Evolutionary conservation across 2,329 filamentous ascomycete species (phyloP).

Genomic region (Colletotrichum truncatum): DNA sequence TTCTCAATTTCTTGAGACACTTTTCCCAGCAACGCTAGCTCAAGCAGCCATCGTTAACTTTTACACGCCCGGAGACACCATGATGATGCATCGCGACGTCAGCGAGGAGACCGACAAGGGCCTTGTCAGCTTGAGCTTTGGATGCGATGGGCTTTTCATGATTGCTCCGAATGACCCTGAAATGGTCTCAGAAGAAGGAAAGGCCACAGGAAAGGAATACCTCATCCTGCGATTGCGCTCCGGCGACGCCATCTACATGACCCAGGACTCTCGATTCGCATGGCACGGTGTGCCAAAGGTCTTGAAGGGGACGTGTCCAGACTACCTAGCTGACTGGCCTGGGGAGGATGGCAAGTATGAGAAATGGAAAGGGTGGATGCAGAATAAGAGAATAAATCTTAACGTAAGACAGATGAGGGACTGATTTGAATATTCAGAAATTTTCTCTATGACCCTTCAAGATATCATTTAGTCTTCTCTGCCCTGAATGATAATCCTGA

Average conservation of each 20-base stretch:
- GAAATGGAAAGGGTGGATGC: constrained; percentile 88
- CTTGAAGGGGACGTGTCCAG: constrained; percentile 80
- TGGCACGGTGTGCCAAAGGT: constrained; percentile 97
- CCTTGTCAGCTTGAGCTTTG: constrained; percentile 86
- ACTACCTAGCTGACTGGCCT: constrained; percentile 80
- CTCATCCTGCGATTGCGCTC: constrained; percentile 76
- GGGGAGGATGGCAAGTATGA: constrained; percentile 62
- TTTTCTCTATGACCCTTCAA: neutral
- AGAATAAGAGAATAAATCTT: constrained; percentile 85
- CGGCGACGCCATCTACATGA: constrained; percentile 93
- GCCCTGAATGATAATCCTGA: too few relatives aligned
- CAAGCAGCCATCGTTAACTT: constrained; percentile 95
- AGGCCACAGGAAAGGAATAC: constrained; percentile 52
- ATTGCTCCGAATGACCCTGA: constrained; percentile 67
- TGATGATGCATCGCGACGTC: constrained; percentile 93
- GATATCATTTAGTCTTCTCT: neutral
- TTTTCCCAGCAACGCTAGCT: constrained; percentile 82
- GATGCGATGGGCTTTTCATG: constrained; percentile 90
- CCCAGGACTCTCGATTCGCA: constrained; percentile 80
- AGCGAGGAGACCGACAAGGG: constrained; percentile 84
- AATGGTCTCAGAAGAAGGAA: constrained; percentile 34
- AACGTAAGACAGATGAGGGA: constrained; percentile 91
- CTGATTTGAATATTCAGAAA: too few relatives aligned
- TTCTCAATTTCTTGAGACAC: constrained; percentile 68
- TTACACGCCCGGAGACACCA: constrained; percentile 88